Evolutionary conservation across 495 filamentous ascomycete genomes (phyloP), one percentile per base, ranked within the genome.

Genomic region (Hyphodiscus hymeniophilus): DNA sequence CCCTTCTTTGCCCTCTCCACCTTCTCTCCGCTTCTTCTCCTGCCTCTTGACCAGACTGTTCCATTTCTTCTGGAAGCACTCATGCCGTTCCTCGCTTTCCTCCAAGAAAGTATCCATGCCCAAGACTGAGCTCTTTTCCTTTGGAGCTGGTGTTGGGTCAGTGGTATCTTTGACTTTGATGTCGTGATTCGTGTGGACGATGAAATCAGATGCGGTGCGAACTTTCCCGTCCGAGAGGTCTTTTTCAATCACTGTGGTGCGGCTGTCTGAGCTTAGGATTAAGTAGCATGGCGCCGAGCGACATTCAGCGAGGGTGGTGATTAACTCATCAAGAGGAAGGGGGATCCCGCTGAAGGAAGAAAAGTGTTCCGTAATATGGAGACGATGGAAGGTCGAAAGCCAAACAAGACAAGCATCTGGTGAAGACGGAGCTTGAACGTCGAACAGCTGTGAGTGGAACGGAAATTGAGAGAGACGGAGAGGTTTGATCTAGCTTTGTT

Each of bases 381-480:
- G 4, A 74, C 71, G 20, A 84, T 76, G 0, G 77, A 77, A 11
- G 66, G 73, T 2, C 77, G 69, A 7, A 68, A 55, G 0, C 80
- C 81, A 0, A 84, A 60, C 2, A 84, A 63, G 7, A 84, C 74
- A 11, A 77, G 59, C 3, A 75, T 18, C 48, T 76, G 67, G 51
- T 81, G 76, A 24, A 64, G 42, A 3, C 55, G 52, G 11, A 57
- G 50, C 13, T 46, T 35, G 11, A 41, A 18, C 13, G 34, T 59
- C 13, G 61, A 63, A 7, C 61, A 59, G 33, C 75, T 66, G 61
- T 84, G 78, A 39, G 66, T 68, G 5, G 77, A 70, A 10, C 81
- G 71, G 51, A 80, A 80, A 60, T 85, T 85, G n/a, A 85, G 66
- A 15, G 75, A 80, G 4, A 78, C 50, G 43, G 77, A 81, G 2